phyloP scores from a whole-genome alignment of 2,329 filamentous ascomycete genomes.

The Diplodia scrobiculata region DNA sequence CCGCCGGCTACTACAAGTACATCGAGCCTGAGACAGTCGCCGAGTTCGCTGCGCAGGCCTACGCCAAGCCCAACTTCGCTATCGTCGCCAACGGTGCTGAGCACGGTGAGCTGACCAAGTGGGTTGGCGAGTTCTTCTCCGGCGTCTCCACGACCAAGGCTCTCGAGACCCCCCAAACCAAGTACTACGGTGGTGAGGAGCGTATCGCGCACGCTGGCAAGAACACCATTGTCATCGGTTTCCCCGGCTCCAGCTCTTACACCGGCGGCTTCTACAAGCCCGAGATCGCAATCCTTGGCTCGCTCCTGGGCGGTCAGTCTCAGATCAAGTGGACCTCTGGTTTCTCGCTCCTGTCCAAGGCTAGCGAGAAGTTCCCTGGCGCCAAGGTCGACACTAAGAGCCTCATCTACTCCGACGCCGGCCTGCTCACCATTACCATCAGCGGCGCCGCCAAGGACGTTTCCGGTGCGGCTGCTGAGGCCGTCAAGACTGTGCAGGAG shows the following conservation, averaged over 20 bases:
- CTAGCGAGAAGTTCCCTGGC: conserved; percentile 65
- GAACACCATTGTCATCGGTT: conserved; percentile 85
- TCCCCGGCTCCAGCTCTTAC: conserved; percentile 82
- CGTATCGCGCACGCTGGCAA: conserved; percentile 74
- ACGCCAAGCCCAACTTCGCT: conserved; percentile 86
- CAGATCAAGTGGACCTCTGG: conserved; percentile 94
- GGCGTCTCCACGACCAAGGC: conserved; percentile 59
- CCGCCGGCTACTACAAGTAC: conserved; percentile 75
- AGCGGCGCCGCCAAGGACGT: conserved; percentile 73
- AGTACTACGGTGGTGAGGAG: conserved; percentile 95
- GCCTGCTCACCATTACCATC: conserved; percentile 82
- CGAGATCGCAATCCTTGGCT: conserved; percentile 81
- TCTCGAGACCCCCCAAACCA: conserved; percentile 66
- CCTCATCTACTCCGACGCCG: conserved; percentile 88
- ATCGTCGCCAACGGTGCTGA: conserved; percentile 87
- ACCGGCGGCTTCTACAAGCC: conserved; percentile 78
- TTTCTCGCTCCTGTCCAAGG: conserved; percentile 87
- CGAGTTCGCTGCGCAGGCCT: conserved; percentile 75
- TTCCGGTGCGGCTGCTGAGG: conserved; percentile 70
- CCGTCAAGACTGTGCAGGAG: conserved; percentile 79
- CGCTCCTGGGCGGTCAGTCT: conserved; percentile 86
- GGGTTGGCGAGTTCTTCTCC: conserved; percentile 91
- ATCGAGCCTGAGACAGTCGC: conserved; percentile 73
- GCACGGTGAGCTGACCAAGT: conserved; percentile 75
- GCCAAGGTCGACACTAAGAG: conserved; percentile 74